Evolutionary conservation across 2,329 filamentous ascomycete genomes (phyloP).

Genomic region (Chaetomium globosum): DNA sequence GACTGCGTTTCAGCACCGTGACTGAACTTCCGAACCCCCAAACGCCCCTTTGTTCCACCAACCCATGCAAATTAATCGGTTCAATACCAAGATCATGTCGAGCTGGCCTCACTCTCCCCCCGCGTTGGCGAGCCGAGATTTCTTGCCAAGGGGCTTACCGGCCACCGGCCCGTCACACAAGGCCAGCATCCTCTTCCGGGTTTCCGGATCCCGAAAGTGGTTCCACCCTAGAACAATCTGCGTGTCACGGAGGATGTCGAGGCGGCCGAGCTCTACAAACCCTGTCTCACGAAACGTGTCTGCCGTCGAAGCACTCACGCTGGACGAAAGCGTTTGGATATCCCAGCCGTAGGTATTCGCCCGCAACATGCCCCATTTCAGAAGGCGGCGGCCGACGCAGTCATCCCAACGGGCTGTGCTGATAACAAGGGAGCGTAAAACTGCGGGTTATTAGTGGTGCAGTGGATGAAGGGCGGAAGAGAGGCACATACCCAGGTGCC

Average conservation of each 20-base stretch:
- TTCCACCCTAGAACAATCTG: conserved; percentile 1
- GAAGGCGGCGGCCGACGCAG: conserved; percentile 7
- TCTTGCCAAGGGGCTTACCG: neutral
- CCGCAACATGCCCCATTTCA: conserved; percentile 4
- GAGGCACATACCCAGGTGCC: conserved; percentile 9
- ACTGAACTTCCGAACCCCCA: neutral
- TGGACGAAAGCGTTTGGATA: conserved; percentile 1
- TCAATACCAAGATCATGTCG: neutral
- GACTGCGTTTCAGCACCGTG: neutral
- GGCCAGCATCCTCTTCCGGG: neutral
- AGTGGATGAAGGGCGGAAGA: too few species aligned
- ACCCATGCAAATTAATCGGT: neutral
- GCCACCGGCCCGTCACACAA: neutral
- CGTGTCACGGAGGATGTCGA: conserved; percentile 10
- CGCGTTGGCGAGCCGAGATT: neutral
- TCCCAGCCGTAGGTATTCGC: neutral
- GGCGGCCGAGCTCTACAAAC: neutral
- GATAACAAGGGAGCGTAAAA: conserved; percentile 17
- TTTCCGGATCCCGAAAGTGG: neutral
- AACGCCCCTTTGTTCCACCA: neutral
- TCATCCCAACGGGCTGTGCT: conserved; percentile 11
- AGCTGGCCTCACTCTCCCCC: neutral
- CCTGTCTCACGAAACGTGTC: neutral
- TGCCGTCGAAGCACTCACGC: neutral
- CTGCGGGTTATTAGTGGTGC: neutral